A percentile compares a stretch with the other conserved stretches of the same genome.
Conservation (phyloP, 257 asterid species). For the Nicotiana paniculata region DNA sequence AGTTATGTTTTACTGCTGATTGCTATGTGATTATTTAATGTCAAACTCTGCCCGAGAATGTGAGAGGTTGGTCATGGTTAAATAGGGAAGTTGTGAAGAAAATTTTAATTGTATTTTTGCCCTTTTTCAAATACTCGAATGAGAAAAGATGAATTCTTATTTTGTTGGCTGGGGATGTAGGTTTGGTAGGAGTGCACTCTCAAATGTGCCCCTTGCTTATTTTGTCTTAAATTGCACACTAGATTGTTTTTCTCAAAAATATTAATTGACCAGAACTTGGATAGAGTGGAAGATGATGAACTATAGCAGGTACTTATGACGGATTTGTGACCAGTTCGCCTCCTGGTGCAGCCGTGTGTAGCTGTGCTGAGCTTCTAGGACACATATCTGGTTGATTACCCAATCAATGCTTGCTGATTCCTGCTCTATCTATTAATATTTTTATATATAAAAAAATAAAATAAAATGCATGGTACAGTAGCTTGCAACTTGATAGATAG, state of each 20-base stretch:
- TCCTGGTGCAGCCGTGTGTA: not conserved
- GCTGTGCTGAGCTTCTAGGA: not conserved
- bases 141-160: not conserved
- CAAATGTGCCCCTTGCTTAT: not conserved
- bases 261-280: not conserved
- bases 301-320: not conserved
- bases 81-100: not conserved
- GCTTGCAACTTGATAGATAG: not conserved
- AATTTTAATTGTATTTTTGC: not conserved
- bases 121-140: not conserved
- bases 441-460: not conserved
- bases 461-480: not conserved
- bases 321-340: not conserved
- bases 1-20: not conserved
- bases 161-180: not conserved
- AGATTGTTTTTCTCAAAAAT: not conserved
- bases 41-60: not conserved
- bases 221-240: not conserved
- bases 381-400: not conserved
- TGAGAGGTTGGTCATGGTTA: not conserved
- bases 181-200: not conserved
- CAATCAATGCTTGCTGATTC: not conserved
- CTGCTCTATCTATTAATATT: not conserved
- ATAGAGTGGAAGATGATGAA: not conserved
- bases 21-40: not conserved